A percentile compares a stretch with the other conserved stretches of the same genome.
Conservation (phyloP, 2,329 filamentous ascomycete genomes). For the Geosmithia flava region DNA sequence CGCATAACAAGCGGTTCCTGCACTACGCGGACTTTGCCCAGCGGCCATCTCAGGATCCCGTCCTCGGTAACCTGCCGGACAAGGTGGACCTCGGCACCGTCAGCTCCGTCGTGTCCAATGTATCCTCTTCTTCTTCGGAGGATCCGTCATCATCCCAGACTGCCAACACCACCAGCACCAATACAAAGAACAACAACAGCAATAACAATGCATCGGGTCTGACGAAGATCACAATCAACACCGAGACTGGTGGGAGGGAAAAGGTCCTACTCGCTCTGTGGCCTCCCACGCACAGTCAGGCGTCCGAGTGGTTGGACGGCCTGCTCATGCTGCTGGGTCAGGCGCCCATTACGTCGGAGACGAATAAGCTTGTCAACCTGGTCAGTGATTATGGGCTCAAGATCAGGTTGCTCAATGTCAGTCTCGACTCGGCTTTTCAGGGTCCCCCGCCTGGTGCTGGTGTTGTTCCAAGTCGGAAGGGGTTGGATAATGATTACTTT, state of each 20-base stretch:
- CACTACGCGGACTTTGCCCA: slow-evolving; percentile 79
- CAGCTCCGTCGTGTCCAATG: slow-evolving; percentile 88
- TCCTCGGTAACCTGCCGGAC: slow-evolving; percentile 60
- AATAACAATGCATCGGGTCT: slow-evolving; percentile 16
- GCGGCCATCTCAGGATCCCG: slow-evolving; percentile 51
- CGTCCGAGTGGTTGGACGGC: slow-evolving; percentile 94
- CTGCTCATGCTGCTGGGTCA: slow-evolving; percentile 91
- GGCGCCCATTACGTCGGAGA: slow-evolving; percentile 92
- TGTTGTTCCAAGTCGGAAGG: slow-evolving; percentile 68
- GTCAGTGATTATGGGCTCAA: slow-evolving; percentile 87
- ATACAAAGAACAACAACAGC: not conserved
- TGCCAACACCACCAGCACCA: too few species aligned
- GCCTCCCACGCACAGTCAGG: slow-evolving; percentile 67
- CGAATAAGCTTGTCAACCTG: slow-evolving; percentile 74
- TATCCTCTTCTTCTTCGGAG: slow-evolving; percentile 62
- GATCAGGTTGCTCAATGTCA: slow-evolving; percentile 82
- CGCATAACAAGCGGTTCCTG: slow-evolving; percentile 79
- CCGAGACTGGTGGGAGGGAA: slow-evolving; percentile 41
- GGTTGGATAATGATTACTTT: slow-evolving; percentile 85
- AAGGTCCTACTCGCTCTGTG: slow-evolving; percentile 70
- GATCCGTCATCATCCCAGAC: slow-evolving; percentile 12
- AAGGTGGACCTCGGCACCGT: slow-evolving; percentile 81
- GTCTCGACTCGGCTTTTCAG: slow-evolving; percentile 66
- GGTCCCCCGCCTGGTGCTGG: slow-evolving; percentile 58
- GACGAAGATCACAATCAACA: slow-evolving; percentile 88